A percentile compares a stretch with the other conserved stretches of the same genome.
Evolutionary conservation across 805 yeast species (phyloP).

Genomic region (Aciculoconidium aculeatum): DNA sequence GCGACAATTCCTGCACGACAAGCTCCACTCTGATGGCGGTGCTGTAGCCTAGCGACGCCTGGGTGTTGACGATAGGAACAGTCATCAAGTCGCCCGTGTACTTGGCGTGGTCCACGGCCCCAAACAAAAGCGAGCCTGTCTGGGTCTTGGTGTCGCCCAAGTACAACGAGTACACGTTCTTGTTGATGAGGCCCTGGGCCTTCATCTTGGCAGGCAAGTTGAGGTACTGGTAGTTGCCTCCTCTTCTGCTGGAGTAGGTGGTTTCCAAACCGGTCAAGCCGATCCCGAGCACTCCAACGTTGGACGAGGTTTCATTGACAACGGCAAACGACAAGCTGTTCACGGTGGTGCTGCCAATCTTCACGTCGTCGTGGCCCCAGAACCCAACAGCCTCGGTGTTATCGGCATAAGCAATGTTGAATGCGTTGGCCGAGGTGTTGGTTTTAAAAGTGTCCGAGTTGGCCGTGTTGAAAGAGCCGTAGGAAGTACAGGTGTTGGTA

Average conservation of each 20-base stretch:
- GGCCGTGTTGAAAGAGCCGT: slow-evolving; percentile 45
- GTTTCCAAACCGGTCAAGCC: slow-evolving; percentile 67
- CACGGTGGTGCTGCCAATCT: slow-evolving; percentile 41
- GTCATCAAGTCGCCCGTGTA: slow-evolving; percentile 28
- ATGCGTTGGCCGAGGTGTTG: slow-evolving; percentile 36
- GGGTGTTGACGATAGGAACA: slow-evolving; percentile 39
- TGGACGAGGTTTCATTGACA: slow-evolving; percentile 39
- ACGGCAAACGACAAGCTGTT: slow-evolving; percentile 63
- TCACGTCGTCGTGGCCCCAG: slow-evolving; percentile 59
- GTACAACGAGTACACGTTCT: slow-evolving; percentile 32
- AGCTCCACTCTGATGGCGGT: slow-evolving; percentile 44
- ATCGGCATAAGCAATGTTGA: slow-evolving; percentile 45
- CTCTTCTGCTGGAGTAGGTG: slow-evolving; percentile 29
- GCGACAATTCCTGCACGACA: slow-evolving; percentile 35
- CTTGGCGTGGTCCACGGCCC: slow-evolving; percentile 40
- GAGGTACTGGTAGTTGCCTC: slow-evolving; percentile 24
- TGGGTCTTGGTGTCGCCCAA: slow-evolving; percentile 20
- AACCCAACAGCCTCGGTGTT: slow-evolving; percentile 41
- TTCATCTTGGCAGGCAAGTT: slow-evolving; percentile 33
- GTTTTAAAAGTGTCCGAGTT: slow-evolving; percentile 32
- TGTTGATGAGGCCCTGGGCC: slow-evolving; percentile 27
- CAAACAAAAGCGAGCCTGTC: slow-evolving; percentile 34
- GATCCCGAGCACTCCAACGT: slow-evolving; percentile 63
- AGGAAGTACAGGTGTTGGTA: slow-evolving; percentile 35
- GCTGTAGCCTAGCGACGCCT: slow-evolving; percentile 22